phyloP scores from a whole-genome alignment of 768 basidiomycete species.

The Pleurotus ostreatus region DNA sequence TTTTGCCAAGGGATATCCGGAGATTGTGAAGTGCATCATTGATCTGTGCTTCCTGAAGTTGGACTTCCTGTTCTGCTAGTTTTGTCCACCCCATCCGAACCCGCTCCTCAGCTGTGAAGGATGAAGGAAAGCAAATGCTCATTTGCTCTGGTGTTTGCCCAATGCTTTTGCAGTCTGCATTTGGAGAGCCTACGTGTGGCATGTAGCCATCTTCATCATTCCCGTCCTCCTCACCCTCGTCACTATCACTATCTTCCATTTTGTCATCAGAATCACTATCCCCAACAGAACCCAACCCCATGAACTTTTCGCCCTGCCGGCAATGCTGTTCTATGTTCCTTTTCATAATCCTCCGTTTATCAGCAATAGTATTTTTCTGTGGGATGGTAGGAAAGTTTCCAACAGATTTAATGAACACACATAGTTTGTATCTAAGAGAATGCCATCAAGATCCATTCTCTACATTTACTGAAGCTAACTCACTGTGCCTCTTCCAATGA shows the following conservation, averaged over 20 bases:
- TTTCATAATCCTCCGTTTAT: not conserved
- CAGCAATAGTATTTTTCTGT: not conserved
- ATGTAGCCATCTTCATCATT: not conserved
- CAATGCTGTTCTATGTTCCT: not conserved
- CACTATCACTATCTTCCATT: not conserved
- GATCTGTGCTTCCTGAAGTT: conserved; percentile 14
- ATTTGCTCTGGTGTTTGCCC: not conserved
- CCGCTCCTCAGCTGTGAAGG: conserved; percentile 8
- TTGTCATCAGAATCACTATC: not conserved
- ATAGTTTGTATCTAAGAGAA: too few relatives aligned
- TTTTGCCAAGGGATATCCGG: conserved; percentile 4
- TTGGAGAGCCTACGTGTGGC: not conserved
- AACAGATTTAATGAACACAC: not conserved
- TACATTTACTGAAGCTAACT: not conserved
- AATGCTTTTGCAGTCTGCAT: not conserved
- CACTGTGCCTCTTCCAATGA: conserved; percentile 4
- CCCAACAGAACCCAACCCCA: not conserved
- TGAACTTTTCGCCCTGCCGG: not conserved
- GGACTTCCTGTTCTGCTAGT: conserved; percentile 13
- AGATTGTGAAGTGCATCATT: conserved; percentile 16
- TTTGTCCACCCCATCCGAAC: conserved; percentile 11
- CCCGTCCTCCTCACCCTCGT: not conserved
- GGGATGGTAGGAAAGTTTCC: not conserved
- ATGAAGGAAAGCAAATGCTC: conserved; percentile 7
- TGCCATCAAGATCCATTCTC: not conserved